Conservation (phyloP, 1,139 yeast species). For the Entelexis sorbosivorans region DNA sequence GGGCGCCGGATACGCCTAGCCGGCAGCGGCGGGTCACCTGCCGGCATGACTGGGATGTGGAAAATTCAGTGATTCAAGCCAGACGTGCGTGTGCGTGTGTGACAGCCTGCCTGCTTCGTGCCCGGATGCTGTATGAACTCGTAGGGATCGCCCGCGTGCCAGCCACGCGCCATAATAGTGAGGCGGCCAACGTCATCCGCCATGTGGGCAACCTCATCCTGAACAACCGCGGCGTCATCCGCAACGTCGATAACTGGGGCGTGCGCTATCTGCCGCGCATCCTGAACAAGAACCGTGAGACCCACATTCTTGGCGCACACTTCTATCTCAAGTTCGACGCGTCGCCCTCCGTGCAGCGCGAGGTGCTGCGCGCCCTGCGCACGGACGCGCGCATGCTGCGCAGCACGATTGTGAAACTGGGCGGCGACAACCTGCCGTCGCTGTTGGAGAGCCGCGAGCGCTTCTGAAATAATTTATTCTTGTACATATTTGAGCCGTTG, state of each 20-base stretch:
- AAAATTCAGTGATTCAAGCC: background rate
- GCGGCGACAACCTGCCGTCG: conserved; percentile 33
- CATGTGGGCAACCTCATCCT: conserved; percentile 76
- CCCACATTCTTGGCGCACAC: conserved; percentile 82
- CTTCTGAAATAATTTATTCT: background rate
- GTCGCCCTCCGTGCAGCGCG: conserved; percentile 75
- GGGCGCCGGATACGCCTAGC: background rate
- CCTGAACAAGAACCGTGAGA: conserved; percentile 75
- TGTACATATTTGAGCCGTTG: background rate
- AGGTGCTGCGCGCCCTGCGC: conserved; percentile 66
- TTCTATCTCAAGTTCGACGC: conserved; percentile 80
- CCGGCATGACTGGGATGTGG: background rate
- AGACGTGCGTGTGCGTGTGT: background rate
- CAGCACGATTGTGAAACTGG: conserved; percentile 59
- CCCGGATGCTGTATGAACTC: conserved; percentile 71
- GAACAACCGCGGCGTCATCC: conserved; percentile 82
- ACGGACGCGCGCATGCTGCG: conserved; percentile 86
- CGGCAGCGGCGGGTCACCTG: background rate
- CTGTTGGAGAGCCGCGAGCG: conserved; percentile 17
- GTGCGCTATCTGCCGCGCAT: conserved; percentile 68
- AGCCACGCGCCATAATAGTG: conserved; percentile 26
- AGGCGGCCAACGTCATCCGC: conserved; percentile 47
- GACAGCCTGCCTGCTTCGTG: background rate
- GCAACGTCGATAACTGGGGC: conserved; percentile 73
- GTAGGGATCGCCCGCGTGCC: conserved; percentile 67